Conservation (phyloP, 164 flowering plant species). For the Magnolia kwangsiensis region DNA sequence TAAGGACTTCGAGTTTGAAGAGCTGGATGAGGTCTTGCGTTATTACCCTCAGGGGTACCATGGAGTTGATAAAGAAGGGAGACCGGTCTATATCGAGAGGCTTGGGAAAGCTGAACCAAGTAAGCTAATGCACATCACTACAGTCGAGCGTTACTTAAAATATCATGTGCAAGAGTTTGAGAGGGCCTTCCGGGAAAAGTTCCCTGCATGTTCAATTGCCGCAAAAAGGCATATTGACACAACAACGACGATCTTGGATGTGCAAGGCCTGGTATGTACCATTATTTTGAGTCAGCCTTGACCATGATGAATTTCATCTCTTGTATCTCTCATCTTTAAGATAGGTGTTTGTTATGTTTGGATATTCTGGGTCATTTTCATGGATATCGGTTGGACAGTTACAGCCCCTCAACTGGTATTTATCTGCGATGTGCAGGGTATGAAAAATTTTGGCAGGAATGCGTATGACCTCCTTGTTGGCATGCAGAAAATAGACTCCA, state of each 20-base stretch:
- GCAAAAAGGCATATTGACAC: slow-evolving; percentile 80
- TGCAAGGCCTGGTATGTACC: slow-evolving; percentile 86
- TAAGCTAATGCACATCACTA: slow-evolving; percentile 86
- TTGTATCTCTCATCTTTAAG: neutral
- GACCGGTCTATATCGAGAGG: slow-evolving; percentile 81
- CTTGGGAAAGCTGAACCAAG: slow-evolving; percentile 71
- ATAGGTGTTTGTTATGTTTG: neutral
- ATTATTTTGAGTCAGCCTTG: neutral
- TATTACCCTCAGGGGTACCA: slow-evolving; percentile 95
- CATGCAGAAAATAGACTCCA: slow-evolving; percentile 69
- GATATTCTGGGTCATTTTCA: neutral
- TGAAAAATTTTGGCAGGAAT: slow-evolving; percentile 65
- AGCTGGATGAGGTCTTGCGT: slow-evolving; percentile 60
- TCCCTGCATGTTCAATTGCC: slow-evolving; percentile 87
- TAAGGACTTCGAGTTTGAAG: slow-evolving; percentile 81
- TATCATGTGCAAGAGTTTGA: slow-evolving; percentile 91
- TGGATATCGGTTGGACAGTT: neutral
- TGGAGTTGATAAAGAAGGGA: slow-evolving; percentile 91
- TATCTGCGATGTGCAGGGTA: slow-evolving; percentile 44
- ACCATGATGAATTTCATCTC: neutral
- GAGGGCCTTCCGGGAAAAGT: slow-evolving; percentile 68
- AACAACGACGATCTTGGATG: slow-evolving; percentile 92
- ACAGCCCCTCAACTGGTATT: neutral
- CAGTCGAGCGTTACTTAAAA: slow-evolving; percentile 74
- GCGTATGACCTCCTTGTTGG: slow-evolving; percentile 69